phyloP scores from a whole-genome alignment of 305 asterid genomes.

The Rubia peregrina region DNA sequence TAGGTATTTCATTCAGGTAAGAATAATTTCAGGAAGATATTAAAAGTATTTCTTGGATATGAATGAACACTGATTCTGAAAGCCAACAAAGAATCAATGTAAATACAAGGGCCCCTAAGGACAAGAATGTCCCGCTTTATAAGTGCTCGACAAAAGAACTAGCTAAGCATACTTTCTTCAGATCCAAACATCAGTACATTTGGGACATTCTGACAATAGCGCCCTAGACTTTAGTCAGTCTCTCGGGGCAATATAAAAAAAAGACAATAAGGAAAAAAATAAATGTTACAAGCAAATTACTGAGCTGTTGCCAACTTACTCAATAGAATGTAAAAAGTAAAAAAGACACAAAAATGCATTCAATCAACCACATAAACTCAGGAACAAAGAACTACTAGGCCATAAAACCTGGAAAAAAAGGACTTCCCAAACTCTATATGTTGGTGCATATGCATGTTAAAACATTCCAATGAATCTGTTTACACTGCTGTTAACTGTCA shows the following conservation, averaged over 20 bases:
- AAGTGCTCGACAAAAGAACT: background rate
- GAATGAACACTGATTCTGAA: background rate
- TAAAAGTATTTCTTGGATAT: background rate
- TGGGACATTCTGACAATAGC: background rate
- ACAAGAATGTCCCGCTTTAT: background rate
- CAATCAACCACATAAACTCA: background rate
- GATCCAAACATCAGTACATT: background rate
- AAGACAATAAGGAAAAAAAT: background rate
- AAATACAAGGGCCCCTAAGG: background rate
- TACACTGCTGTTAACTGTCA: background rate
- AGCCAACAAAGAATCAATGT: background rate
- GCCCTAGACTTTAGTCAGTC: background rate
- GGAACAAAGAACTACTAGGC: background rate
- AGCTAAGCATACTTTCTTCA: background rate
- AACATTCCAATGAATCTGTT: background rate
- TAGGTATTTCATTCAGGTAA: too few species aligned
- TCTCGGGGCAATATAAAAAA: background rate
- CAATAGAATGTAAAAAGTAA: background rate
- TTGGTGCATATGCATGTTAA: background rate
- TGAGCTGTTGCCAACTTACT: background rate
- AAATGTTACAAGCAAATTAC: background rate
- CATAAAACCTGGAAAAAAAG: background rate
- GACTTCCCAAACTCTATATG: background rate
- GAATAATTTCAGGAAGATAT: background rate
- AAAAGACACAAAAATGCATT: background rate